phyloP scores from a whole-genome alignment of 495 filamentous ascomycete genomes.

The Trichoderma orchidacearum region DNA sequence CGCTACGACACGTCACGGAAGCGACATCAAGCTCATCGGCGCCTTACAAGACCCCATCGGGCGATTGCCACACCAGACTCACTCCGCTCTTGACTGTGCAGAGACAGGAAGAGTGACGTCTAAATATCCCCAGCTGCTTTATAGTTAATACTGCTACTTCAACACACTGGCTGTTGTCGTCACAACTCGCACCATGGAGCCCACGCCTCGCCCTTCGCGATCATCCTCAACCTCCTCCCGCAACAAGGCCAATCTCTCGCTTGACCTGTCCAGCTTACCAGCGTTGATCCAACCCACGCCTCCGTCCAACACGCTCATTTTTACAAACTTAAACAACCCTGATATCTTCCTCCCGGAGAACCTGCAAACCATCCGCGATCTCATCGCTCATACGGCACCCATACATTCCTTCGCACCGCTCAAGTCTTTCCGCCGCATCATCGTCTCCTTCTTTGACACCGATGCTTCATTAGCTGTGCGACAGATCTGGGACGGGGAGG shows the following conservation, averaged over 20 bases:
- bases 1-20: too few relatives aligned
- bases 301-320: conserved; percentile 86
- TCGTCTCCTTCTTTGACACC: conserved; percentile 69
- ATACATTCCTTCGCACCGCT: conserved; percentile 85
- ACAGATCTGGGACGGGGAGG: conserved; percentile 53
- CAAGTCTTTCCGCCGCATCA: conserved; percentile 81
- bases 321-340: conserved; percentile 72
- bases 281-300: conserved; percentile 64
- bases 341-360: conserved; percentile 67
- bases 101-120: too few relatives aligned
- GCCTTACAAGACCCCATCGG: too few relatives aligned
- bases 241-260: conserved; percentile 40
- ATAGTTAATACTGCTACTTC: too few relatives aligned
- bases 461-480: conserved; percentile 63
- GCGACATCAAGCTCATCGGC: too few relatives aligned
- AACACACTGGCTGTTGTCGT: too few relatives aligned
- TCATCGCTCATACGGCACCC: conserved; percentile 52
- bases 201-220: conserved; percentile 12
- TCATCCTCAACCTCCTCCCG: conserved; percentile 20
- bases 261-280: conserved; percentile 74
- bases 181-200: conserved; percentile 10
- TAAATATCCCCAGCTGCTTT: too few relatives aligned
- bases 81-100: too few relatives aligned
- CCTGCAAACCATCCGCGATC: conserved; percentile 59
- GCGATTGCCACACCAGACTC: too few relatives aligned